Conservation (phyloP, 2,329 filamentous ascomycete species). For the Paecilomyces sp. region DNA sequence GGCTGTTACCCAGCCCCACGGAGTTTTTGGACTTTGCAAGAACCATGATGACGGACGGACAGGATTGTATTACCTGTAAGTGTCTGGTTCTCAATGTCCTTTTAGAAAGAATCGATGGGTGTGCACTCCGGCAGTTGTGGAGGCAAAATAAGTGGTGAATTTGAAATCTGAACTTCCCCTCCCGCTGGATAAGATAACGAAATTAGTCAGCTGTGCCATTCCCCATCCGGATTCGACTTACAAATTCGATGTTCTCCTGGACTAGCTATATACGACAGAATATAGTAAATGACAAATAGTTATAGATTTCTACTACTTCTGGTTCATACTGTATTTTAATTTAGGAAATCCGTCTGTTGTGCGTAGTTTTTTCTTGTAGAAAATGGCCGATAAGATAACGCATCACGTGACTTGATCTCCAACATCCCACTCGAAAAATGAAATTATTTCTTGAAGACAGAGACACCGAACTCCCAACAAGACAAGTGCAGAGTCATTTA, state of each 20-base stretch:
- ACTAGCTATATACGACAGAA: background rate
- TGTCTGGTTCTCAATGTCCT: background rate
- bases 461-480: background rate
- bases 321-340: background rate
- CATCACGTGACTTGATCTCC: conserved; percentile 8
- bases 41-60: conserved; percentile 45
- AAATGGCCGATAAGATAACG: conserved; percentile 10
- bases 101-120: background rate
- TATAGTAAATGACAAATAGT: background rate
- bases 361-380: conserved; percentile 2
- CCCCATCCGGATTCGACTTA: background rate
- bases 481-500: conserved; percentile 2
- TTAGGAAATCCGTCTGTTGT: background rate
- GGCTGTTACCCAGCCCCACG: conserved; percentile 88
- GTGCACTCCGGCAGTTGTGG: background rate
- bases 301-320: background rate
- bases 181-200: conserved; percentile 24
- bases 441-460: background rate
- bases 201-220: conserved; percentile 15
- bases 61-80: background rate
- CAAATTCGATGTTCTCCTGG: no score
- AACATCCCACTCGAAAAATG: conserved; percentile 8
- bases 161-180: conserved; percentile 12
- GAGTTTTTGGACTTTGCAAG: conserved; percentile 90
- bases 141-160: conserved; percentile 10